Conservation (phyloP, 1,284 basidiomycete genomes). For the Erythrobasidium hasegawianum region DNA sequence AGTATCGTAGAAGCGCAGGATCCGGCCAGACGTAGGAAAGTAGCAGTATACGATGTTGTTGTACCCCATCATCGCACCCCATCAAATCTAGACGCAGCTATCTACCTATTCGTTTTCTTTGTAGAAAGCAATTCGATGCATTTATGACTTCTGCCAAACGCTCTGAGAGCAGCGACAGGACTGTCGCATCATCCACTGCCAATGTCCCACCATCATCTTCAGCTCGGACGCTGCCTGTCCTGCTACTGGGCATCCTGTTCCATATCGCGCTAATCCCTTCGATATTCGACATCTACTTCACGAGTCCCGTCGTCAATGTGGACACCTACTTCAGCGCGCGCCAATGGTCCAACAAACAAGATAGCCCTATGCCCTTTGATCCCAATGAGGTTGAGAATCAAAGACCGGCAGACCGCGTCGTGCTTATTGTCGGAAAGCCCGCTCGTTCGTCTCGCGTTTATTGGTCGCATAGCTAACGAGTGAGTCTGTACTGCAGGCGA, state of each 20-base stretch:
- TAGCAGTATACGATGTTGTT: no score
- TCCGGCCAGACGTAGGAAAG: no score
- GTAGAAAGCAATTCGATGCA: no score
- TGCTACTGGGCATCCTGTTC: constrained; percentile 66
- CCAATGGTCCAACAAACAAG: constrained; percentile 54
- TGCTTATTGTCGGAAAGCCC: constrained; percentile 74
- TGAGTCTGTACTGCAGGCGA: constrained; percentile 61
- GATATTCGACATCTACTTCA: constrained; percentile 88
- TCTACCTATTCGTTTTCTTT: no score
- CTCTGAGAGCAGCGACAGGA: no score
- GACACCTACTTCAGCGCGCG: constrained; percentile 33
- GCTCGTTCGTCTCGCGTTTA: no score
- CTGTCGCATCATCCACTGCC: not conserved
- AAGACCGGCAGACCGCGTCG: constrained; percentile 65
- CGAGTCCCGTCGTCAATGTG: constrained; percentile 50
- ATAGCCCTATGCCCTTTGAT: constrained; percentile 64
- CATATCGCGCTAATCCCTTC: constrained; percentile 68
- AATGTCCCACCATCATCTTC: not conserved
- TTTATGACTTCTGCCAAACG: no score
- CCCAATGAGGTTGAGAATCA: constrained; percentile 53
- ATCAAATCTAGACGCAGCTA: no score
- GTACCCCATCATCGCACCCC: no score
- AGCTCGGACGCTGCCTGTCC: constrained; percentile 48
- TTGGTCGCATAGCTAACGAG: not conserved
- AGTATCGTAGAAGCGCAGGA: no score